These are phyloP conservation scores for Globisporangium nodosum DNA, from an alignment of 352 stramenopile species.

Conservation along the genomic window DNA sequence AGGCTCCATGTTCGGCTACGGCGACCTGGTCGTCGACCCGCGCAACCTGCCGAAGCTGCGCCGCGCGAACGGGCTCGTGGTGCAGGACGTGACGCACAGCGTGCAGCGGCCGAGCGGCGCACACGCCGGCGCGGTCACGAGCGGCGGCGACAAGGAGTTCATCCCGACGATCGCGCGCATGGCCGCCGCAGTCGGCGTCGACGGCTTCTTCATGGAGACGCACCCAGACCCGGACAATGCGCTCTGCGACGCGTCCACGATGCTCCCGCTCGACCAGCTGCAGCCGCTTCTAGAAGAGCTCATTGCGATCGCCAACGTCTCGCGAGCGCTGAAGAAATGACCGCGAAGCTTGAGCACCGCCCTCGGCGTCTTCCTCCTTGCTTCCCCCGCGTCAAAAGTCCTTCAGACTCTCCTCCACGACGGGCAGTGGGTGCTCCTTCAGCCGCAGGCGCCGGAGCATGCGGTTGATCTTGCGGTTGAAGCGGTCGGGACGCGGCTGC, in stretches of 20 bases:
- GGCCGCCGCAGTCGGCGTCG: slow-evolving; percentile 78
- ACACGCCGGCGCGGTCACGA: slow-evolving; percentile 36
- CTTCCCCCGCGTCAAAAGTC: slow-evolving; percentile 26
- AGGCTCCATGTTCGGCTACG: slow-evolving; percentile 86
- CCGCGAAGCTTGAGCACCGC: neutral
- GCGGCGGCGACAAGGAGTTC: slow-evolving; percentile 69
- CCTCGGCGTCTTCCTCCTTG: neutral
- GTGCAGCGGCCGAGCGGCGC: slow-evolving; percentile 62
- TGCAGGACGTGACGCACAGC: slow-evolving; percentile 87
- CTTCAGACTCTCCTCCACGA: slow-evolving; percentile 74
- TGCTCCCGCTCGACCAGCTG: slow-evolving; percentile 67
- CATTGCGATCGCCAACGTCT: slow-evolving; percentile 61
- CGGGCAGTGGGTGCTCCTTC: slow-evolving; percentile 55
- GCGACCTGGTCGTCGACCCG: slow-evolving; percentile 82
- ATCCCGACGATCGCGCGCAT: slow-evolving; percentile 83
- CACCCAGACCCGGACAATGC: slow-evolving; percentile 59
- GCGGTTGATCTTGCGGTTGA: slow-evolving; percentile 80
- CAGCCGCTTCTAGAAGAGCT: slow-evolving; percentile 63
- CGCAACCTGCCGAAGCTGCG: slow-evolving; percentile 77
- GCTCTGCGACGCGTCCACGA: slow-evolving; percentile 66
- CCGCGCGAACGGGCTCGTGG: slow-evolving; percentile 49
- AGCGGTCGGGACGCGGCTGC: slow-evolving; percentile 53
- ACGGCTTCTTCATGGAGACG: slow-evolving; percentile 89
- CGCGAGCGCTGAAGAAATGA: slow-evolving; percentile 22
- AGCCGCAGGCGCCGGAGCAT: slow-evolving; percentile 66